Conservation (phyloP, 345 rosid species). For the Dimocarpus longan region DNA sequence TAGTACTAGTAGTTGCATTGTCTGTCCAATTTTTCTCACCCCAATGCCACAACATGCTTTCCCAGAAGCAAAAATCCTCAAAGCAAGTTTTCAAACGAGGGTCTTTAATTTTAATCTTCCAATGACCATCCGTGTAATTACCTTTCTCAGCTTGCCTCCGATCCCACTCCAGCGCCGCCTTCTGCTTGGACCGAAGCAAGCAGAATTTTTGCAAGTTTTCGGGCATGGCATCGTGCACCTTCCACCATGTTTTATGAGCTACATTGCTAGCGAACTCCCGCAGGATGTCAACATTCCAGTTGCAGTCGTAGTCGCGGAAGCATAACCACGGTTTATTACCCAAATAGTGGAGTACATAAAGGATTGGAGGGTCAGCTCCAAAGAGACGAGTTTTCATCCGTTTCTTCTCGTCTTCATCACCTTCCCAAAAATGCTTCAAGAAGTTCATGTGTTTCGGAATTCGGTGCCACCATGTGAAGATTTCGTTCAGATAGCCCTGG, state of each 20-base stretch:
- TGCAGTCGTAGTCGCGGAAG: slow-evolving; percentile 91
- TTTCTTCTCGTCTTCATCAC: slow-evolving; percentile 76
- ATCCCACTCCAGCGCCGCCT: slow-evolving; percentile 90
- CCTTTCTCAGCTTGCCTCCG: slow-evolving; percentile 82
- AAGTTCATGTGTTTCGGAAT: slow-evolving; percentile 91
- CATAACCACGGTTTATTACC: slow-evolving; percentile 91
- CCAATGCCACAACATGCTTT: slow-evolving; percentile 95
- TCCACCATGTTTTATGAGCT: slow-evolving; percentile 88
- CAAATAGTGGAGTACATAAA: slow-evolving; percentile 82
- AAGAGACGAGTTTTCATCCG: slow-evolving; percentile 65
- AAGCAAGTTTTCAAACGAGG: slow-evolving; percentile 65
- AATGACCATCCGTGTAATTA: slow-evolving; percentile 75
- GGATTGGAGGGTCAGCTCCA: slow-evolving; percentile 80
- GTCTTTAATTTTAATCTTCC: slow-evolving; percentile 79
- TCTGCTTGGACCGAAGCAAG: slow-evolving; percentile 73
- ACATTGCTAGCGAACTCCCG: slow-evolving; percentile 81
- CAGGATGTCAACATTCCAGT: slow-evolving; percentile 84
- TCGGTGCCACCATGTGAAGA: slow-evolving; percentile 99
- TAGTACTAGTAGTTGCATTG: slow-evolving; percentile 43
- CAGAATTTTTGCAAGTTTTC: slow-evolving; percentile 68
- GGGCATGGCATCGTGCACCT: slow-evolving; percentile 85
- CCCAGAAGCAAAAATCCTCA: slow-evolving; percentile 79
- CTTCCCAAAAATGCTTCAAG: slow-evolving; percentile 96
- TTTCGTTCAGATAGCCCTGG: slow-evolving; percentile 86
- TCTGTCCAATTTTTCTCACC: slow-evolving; percentile 76